Evolutionary conservation across 2,329 filamentous ascomycete genomes (phyloP).

Genomic region (Aureobasidium melanogenum): DNA sequence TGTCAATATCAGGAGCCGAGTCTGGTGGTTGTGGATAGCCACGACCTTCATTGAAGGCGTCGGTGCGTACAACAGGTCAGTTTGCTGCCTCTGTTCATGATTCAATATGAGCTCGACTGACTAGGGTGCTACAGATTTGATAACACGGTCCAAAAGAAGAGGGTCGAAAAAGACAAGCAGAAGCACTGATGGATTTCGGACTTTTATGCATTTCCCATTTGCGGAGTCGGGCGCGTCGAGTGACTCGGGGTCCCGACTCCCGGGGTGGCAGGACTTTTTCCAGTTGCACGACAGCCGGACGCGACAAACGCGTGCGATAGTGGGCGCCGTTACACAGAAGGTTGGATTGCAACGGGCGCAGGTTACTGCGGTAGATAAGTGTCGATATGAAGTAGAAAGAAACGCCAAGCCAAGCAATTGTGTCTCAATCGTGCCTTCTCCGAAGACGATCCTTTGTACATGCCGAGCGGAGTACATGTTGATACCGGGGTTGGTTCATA

Average conservation of each 20-base stretch:
- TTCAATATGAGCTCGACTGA: background rate
- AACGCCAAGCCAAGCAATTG: background rate
- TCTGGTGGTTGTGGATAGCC: slow-evolving; percentile 48
- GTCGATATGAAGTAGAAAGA: background rate
- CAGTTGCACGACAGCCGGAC: background rate
- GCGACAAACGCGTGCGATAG: background rate
- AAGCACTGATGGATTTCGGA: slow-evolving; percentile 27
- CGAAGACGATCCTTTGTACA: background rate
- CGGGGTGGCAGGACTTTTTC: background rate
- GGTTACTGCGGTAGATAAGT: background rate
- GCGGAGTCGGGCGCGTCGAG: background rate
- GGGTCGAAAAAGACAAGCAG: slow-evolving; percentile 29
- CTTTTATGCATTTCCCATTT: background rate
- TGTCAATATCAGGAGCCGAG: slow-evolving; percentile 37
- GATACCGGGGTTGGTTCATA: background rate
- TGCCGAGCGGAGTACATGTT: background rate
- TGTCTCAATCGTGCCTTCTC: background rate
- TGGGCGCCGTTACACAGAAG: background rate
- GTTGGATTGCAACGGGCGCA: background rate
- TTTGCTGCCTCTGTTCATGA: background rate
- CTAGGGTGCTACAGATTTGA: slow-evolving; percentile 26
- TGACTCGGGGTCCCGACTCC: too few relatives aligned
- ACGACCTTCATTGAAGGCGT: slow-evolving; percentile 46
- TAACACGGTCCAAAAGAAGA: slow-evolving; percentile 33
- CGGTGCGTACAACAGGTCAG: slow-evolving; percentile 35